These are phyloP conservation scores for Oenanthe javanica DNA, from an alignment of 140 eudicot species.

Conservation along the genomic window DNA sequence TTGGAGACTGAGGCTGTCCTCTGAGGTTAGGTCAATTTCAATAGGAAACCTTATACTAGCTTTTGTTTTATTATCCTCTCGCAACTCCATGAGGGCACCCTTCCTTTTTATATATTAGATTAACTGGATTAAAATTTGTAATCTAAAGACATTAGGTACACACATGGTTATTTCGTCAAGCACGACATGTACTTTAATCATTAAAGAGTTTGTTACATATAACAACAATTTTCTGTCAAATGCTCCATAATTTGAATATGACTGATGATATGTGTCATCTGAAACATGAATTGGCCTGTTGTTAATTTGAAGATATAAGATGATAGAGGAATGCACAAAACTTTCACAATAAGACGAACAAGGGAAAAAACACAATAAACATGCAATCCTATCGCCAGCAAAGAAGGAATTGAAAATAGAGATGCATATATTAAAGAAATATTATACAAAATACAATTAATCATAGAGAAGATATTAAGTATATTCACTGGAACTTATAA, in stretches of 20 bases:
- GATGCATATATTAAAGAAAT: neutral
- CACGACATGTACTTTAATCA: neutral
- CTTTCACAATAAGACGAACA: neutral
- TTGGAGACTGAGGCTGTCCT: no score
- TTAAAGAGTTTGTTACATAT: neutral
- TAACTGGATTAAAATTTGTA: neutral
- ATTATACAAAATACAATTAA: no score
- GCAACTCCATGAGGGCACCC: no score
- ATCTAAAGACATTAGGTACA: neutral
- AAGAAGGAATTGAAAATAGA: neutral
- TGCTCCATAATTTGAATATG: no score
- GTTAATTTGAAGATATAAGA: neutral
- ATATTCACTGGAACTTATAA: neutral
- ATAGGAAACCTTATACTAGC: no score
- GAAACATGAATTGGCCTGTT: neutral
- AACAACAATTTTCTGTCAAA: no score
- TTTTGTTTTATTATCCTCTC: no score
- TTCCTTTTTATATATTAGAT: no score
- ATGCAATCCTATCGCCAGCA: neutral
- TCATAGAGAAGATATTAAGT: neutral
- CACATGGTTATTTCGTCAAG: neutral
- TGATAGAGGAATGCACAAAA: neutral
- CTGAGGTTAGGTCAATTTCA: no score
- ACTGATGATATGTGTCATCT: neutral
- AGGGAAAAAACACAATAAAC: neutral